These are phyloP conservation scores for Fusarium dlaminii DNA, from an alignment of 2,329 filamentous ascomycete species.

Conservation along the genomic window DNA sequence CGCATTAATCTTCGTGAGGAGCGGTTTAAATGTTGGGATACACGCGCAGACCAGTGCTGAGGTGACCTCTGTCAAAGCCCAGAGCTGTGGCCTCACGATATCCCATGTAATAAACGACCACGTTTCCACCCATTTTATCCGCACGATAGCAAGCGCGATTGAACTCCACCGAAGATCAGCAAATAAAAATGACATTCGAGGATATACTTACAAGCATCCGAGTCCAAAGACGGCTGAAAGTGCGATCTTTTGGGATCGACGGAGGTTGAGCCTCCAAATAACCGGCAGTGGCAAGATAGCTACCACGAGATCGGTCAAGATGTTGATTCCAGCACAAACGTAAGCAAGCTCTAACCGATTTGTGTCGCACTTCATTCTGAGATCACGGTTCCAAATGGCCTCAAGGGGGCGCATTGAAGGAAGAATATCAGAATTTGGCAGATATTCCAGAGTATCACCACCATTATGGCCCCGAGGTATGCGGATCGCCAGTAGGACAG, in stretches of 20 bases:
- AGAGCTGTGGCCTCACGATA: constrained; percentile 6
- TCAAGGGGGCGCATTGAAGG: constrained; percentile 17
- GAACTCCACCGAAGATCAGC: not conserved
- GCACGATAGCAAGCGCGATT: constrained; percentile 11
- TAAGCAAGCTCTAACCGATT: not conserved
- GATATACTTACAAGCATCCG: constrained; percentile 21
- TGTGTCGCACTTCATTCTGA: not conserved
- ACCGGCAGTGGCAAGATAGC: constrained; percentile 18
- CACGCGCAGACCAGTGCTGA: constrained; percentile 28
- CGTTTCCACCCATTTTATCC: constrained; percentile 14
- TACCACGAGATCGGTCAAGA: constrained; percentile 25
- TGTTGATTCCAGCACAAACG: constrained; percentile 3
- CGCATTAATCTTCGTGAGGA: not conserved
- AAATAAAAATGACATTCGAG: rapidly evolving
- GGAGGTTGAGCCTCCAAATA: constrained; percentile 23
- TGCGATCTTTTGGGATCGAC: constrained; percentile 13
- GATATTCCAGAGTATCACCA: constrained; percentile 9
- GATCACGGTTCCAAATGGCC: constrained; percentile 4
- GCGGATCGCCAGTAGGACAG: constrained; percentile 12
- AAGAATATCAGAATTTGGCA: constrained; percentile 1
- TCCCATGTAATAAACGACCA: constrained; percentile 9
- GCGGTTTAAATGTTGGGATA: constrained; percentile 24
- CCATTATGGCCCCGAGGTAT: not conserved
- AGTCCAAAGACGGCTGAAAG: constrained; percentile 18
- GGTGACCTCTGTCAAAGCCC: constrained; percentile 29